Evolutionary conservation across 768 basidiomycete genomes (phyloP).

Genomic region (Suillus occidentalis): DNA sequence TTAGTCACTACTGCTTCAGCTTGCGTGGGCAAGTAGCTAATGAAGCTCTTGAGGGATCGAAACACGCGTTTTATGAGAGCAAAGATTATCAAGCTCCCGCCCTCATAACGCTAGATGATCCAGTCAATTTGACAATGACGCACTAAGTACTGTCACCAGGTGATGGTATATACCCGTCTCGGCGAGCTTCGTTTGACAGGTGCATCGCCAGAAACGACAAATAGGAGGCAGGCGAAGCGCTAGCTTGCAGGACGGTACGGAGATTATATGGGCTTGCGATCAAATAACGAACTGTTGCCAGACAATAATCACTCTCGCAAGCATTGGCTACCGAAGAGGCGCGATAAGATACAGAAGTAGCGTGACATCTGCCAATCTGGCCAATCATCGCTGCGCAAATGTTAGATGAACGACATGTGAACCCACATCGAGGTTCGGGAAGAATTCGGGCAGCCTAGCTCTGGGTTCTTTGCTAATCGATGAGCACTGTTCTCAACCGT

Average conservation of each 20-base stretch:
- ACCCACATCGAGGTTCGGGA: not conserved
- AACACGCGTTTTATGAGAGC: not conserved
- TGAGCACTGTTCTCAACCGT: not conserved
- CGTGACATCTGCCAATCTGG: not conserved
- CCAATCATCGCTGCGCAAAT: not conserved
- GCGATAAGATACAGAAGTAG: not conserved
- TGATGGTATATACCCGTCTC: not conserved
- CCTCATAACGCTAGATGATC: not conserved
- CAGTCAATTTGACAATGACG: not conserved
- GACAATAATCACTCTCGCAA: not conserved
- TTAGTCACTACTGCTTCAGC: not conserved
- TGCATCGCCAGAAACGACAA: not conserved
- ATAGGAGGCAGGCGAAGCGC: not conserved
- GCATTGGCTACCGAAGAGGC: not conserved
- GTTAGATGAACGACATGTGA: not conserved
- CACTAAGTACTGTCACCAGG: not conserved
- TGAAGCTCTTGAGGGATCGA: not conserved
- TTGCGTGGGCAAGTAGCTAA: not conserved
- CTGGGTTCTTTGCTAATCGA: not conserved
- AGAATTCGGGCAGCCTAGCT: not conserved
- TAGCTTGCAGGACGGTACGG: not conserved
- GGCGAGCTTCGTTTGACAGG: slow-evolving; percentile 5
- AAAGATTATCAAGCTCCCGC: slow-evolving; percentile 1
- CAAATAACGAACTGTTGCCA: not conserved
- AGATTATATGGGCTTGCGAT: not conserved